These are phyloP conservation scores for Termitomyces sp. DNA, from an alignment of 768 basidiomycete genomes.

Conservation along the genomic window DNA sequence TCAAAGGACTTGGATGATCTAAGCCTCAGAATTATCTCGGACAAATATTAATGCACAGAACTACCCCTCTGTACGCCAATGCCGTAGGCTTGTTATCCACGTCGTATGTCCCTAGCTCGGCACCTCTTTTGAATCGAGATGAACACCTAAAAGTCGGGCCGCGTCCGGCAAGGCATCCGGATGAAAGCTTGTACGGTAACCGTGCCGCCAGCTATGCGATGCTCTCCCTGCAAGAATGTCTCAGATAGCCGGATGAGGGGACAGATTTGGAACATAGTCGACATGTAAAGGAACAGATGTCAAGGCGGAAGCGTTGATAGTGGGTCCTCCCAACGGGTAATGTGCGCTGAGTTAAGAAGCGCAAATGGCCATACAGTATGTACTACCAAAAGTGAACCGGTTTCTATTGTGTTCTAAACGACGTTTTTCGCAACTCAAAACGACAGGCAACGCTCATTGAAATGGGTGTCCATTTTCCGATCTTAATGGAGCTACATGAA, in stretches of 20 bases:
- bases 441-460: not conserved
- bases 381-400: no score
- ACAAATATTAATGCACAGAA: not conserved
- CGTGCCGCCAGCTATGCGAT: not conserved
- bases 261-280: not conserved
- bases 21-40: not conserved
- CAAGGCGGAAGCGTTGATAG: not conserved
- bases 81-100: not conserved
- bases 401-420: not conserved
- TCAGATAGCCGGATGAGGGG: not conserved
- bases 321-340: not conserved
- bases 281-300: not conserved
- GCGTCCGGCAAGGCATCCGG: not conserved
- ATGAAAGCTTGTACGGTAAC: not conserved
- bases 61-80: no score
- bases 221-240: not conserved
- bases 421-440: not conserved
- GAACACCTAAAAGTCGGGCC: not conserved
- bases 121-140: not conserved
- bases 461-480: not conserved
- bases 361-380: no score
- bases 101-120: not conserved
- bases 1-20: not conserved
- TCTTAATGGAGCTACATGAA: not conserved
- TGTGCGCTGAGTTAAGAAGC: no score